A percentile compares a stretch with the other conserved stretches of the same genome.
phyloP scores from a whole-genome alignment of 2,329 filamentous ascomycete genomes.

The Trichophyton equinum region DNA sequence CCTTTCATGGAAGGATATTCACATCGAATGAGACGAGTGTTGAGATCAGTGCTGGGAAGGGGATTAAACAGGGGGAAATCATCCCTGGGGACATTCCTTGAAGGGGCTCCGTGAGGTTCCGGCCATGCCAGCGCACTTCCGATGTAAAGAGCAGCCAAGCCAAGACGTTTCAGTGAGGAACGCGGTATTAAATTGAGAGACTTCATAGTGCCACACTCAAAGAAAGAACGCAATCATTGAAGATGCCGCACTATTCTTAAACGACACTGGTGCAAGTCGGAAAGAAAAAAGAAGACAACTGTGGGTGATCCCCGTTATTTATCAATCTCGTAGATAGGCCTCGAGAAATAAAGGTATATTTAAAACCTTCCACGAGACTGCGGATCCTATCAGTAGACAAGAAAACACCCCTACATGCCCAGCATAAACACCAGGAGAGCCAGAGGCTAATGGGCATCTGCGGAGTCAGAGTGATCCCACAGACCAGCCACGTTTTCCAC shows the following conservation, averaged over 20 bases:
- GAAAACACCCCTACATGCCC: not conserved
- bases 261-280: not conserved
- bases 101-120: not conserved
- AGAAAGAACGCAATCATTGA: not conserved
- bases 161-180: not conserved
- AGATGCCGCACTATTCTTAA: too few species aligned
- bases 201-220: not conserved
- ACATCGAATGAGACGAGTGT: constrained; percentile 9
- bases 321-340: not conserved
- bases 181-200: not conserved
- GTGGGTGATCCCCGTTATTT: not conserved
- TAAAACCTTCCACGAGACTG: constrained; percentile 1
- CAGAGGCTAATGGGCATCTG: not conserved
- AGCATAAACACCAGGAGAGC: not conserved
- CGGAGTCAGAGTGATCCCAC: not conserved
- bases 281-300: too few species aligned
- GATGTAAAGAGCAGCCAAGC: not conserved
- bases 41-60: constrained; percentile 7
- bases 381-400: not conserved
- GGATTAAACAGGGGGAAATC: constrained; percentile 5
- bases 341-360: not conserved
- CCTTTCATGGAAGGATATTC: constrained; percentile 10
- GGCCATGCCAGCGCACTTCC: not conserved
- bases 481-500: not conserved
- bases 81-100: not conserved